phyloP scores from a whole-genome alignment of 768 basidiomycete genomes.

The Termitomyces sp. region DNA sequence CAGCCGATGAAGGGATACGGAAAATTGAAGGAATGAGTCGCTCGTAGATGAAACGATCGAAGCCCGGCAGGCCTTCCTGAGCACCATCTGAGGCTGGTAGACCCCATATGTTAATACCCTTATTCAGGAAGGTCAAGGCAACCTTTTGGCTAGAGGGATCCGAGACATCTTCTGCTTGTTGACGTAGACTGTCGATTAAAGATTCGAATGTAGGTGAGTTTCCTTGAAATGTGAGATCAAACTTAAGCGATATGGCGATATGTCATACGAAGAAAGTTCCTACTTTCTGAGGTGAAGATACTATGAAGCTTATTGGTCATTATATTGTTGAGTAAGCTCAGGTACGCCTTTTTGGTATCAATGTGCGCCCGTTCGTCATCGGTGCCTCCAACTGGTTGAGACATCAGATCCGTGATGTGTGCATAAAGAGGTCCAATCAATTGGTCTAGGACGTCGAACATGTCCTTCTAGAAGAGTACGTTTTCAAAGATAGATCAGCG shows the following conservation, averaged over 20 bases:
- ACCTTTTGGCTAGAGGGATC: slow-evolving; percentile 75
- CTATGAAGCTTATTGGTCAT: slow-evolving; percentile 76
- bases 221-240: slow-evolving; percentile 17
- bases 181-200: slow-evolving; percentile 69
- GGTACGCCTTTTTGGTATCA: slow-evolving; percentile 86
- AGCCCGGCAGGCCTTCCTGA: slow-evolving; percentile 66
- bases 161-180: slow-evolving; percentile 66
- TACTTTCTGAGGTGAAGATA: slow-evolving; percentile 86
- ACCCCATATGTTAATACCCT: slow-evolving; percentile 65
- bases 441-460: slow-evolving; percentile 86
- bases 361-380: slow-evolving; percentile 77
- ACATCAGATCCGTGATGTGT: slow-evolving; percentile 74
- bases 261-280: slow-evolving; percentile 17
- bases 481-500: background rate
- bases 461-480: slow-evolving; percentile 53
- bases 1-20: slow-evolving; percentile 67
- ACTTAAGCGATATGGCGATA: no score
- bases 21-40: slow-evolving; percentile 79
- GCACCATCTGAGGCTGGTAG: slow-evolving; percentile 39
- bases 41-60: slow-evolving; percentile 89
- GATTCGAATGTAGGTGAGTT: slow-evolving; percentile 62
- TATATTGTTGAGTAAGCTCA: slow-evolving; percentile 74
- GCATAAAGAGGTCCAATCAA: slow-evolving; percentile 81
- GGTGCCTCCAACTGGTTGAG: slow-evolving; percentile 79
- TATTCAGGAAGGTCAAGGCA: slow-evolving; percentile 74